Base-by-base conservation (phyloP, 2,329 filamentous ascomycete species). In the Westerdykella sp. region DNA sequence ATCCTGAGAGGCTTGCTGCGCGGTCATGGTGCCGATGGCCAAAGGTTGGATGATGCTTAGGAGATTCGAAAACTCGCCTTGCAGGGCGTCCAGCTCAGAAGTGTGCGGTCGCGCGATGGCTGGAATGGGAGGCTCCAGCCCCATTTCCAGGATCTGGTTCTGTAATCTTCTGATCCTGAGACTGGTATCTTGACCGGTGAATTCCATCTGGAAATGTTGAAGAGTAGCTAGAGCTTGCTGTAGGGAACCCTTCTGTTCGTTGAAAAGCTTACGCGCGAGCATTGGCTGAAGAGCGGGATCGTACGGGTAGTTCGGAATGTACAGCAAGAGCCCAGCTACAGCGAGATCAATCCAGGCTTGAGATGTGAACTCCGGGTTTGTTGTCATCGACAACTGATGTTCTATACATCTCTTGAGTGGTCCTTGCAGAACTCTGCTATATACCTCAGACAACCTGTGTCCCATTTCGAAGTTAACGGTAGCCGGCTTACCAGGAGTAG, bases 271-370 rank as follows among this genome's bases (percentile, higher is more conserved):
- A 15, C 80, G 77, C 54, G 88, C 83, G 14, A 95, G 77, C 41
- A 73, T 72, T 6, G 77, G 68, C 39, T 71, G 71, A 28, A 81
- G 62, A 2, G 80, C 81, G 1, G 93, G 93, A 63, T 98, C 93
- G 56, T 91, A 93, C 3, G 85, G 78, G 52, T 84, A 83, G 63
- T 95, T 84, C 0, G 94, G 90, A 2, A 97, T 81, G 59, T 91
- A 96, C 2, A 96, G 74, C 48, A 79, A 78, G 38, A 97, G 73
- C 32, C 84, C 79, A 13, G 83, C 83, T 15, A 90, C 68, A 1
- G 87, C 84, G 47, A 95, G 81, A 40, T 84, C 75, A 22, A 89
- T 75, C 80, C 90, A 93, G 5, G 85, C 83, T 16, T 59, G 41
- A 5, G 62, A 49, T 15, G 84, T 14, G 32, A 13, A 7, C 67